phyloP scores from a whole-genome alignment of 1,139 yeast species.

The Debaryomyces singareniensis region DNA sequence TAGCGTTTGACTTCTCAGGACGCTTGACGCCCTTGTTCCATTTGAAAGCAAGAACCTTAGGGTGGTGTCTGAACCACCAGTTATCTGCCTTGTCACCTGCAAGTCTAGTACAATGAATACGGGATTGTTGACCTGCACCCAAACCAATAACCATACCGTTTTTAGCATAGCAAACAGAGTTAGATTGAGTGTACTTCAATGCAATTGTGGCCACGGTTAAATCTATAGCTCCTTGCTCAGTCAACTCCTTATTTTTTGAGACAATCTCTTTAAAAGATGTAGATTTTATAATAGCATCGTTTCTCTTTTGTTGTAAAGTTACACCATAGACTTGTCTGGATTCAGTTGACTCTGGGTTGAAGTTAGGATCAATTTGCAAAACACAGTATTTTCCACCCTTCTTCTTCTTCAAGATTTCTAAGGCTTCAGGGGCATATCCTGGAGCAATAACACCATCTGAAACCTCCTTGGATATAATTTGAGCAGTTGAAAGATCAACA shows the following conservation, averaged over 20 bases:
- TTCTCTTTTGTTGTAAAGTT: constrained; percentile 92
- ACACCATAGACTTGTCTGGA: constrained; percentile 95
- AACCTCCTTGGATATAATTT: constrained; percentile 94
- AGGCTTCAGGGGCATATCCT: constrained; percentile 88
- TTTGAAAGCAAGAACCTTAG: constrained; percentile 82
- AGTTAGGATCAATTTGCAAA: constrained; percentile 92
- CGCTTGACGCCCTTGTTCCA: constrained; percentile 99
- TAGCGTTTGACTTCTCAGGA: constrained; percentile 97
- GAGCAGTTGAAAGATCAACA: constrained; percentile 94
- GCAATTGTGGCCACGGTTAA: constrained; percentile 96
- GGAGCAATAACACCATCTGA: constrained; percentile 99
- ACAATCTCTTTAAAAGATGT: constrained; percentile 89
- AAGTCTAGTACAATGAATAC: constrained; percentile 97
- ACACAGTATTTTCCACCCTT: constrained; percentile 97
- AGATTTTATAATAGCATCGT: constrained; percentile 87
- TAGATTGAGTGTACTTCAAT: constrained; percentile 93
- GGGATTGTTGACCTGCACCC: constrained; percentile 99
- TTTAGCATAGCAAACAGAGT: constrained; percentile 96
- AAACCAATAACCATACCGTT: constrained; percentile 98
- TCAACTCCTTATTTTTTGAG: constrained; percentile 75
- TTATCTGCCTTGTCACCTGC: constrained; percentile 99
- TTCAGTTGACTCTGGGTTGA: constrained; percentile 73
- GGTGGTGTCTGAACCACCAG: constrained; percentile 99
- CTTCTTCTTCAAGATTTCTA: constrained; percentile 81
- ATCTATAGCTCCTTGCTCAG: constrained; percentile 90